These are phyloP conservation scores for Zychaea mexicana DNA, from an alignment of 371 early-diverging fungal genomes.

Conservation along the genomic window DNA sequence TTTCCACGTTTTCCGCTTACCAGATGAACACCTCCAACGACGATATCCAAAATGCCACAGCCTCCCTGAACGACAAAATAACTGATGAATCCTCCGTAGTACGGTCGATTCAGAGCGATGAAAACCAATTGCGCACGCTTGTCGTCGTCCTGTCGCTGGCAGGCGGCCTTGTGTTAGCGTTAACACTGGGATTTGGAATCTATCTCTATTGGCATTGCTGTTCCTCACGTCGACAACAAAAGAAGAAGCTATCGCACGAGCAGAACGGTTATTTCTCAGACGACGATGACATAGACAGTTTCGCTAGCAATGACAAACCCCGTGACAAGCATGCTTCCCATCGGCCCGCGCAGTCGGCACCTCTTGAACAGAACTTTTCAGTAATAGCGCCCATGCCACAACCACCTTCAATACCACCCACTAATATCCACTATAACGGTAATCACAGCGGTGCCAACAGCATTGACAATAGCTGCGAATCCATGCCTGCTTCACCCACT, in stretches of 20 bases:
- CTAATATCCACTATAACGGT: background rate
- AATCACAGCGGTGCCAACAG: background rate
- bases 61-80: background rate
- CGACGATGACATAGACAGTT: background rate
- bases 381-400: background rate
- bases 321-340: background rate
- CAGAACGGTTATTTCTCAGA: background rate
- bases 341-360: background rate
- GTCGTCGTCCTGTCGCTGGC: conserved; percentile 25
- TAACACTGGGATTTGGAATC: conserved; percentile 24
- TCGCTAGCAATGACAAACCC: background rate
- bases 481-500: background rate
- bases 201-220: conserved; percentile 26
- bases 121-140: conserved; percentile 18
- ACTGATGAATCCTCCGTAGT: background rate
- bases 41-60: background rate
- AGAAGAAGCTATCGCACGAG: background rate
- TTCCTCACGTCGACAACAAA: background rate
- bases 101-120: conserved; percentile 19
- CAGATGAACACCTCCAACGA: background rate
- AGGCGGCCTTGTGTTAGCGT: conserved; percentile 25
- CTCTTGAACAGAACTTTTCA: background rate
- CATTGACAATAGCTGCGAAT: background rate
- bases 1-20: background rate
- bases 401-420: background rate